Evolutionary conservation across 306 rosid genomes (phyloP), one percentile per base, ranked within the genome.

Genomic region (Castanea mollissima): DNA sequence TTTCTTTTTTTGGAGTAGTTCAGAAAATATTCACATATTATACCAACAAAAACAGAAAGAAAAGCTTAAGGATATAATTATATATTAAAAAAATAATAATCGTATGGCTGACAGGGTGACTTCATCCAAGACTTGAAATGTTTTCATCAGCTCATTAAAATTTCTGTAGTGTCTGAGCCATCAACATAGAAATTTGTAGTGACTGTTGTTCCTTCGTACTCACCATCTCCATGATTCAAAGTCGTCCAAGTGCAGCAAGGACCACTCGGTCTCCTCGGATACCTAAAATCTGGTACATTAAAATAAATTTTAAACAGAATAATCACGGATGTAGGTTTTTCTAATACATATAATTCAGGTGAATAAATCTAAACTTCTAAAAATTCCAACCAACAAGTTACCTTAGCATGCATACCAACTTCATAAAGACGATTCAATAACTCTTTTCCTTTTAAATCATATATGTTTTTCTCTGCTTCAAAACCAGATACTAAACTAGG

Each of bases 361-460:
- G 6, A 57, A 65, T 60, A 6, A 57, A 65, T 60, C 69, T 23
- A 6, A 67, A 9, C 14, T 67, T 34, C 32, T 32, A 67, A 9
- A 34, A 67, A 67, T 35, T 67, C 3, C n/a, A 79, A 83, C 82
- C 46, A 55, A 56, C 29, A 70, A 76, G 73, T 23, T 20, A 93
- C 99, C 89, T 96, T 98, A 18, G 99, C 99, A 83, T 90, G 98
- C 20, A 98, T 96, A 74, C 99, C 99, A 77, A 96, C 97, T 85
- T 96, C 98, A 64, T 96, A 92, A 82, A 96, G 98, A 64, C 96
- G 95, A 71, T 88, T 83, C 87, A 88, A 88, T 74, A 96, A 81
- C 29, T 93, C 98, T 80, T 96, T 90, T 49, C 99, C 99, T 83
- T 90, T 93, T 63, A 96, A 83, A 74, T 90, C 93, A 58, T 84